A percentile compares a stretch with the other conserved stretches of the same genome.
Conservation (phyloP, 495 filamentous ascomycete species). For the Parathielavia hyrcaniae region DNA sequence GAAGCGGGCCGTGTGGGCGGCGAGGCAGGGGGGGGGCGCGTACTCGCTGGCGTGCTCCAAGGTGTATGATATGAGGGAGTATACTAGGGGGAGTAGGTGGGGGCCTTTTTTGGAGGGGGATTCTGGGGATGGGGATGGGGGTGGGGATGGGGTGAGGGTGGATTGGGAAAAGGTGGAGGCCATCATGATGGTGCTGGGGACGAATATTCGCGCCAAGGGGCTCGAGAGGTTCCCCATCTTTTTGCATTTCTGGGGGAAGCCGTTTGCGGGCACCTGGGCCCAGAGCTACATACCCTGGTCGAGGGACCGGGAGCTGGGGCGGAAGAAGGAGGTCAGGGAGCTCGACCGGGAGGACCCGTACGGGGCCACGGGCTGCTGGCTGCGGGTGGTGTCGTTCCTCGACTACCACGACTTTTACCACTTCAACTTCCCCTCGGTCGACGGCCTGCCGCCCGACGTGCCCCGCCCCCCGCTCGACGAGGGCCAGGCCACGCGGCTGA, state of each 20-base stretch:
- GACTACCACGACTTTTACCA: conserved; percentile 58
- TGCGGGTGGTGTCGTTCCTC: conserved; percentile 49
- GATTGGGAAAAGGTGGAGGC: conserved; percentile 70
- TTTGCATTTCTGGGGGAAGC: conserved; percentile 42
- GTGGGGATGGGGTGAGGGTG: conserved; percentile 29
- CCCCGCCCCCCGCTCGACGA: conserved; percentile 47
- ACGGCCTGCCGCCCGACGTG: conserved; percentile 29
- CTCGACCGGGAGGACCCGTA: conserved; percentile 53
- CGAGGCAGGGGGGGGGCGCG: neutral
- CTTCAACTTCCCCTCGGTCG: conserved; percentile 50
- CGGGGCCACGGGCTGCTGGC: conserved; percentile 53
- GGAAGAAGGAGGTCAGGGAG: conserved; percentile 8
- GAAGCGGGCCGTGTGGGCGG: neutral
- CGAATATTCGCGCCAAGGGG: conserved; percentile 47
- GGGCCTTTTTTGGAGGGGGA: conserved; percentile 56
- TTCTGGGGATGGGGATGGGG: neutral
- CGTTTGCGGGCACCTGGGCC: conserved; percentile 49
- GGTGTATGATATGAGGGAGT: conserved; percentile 61
- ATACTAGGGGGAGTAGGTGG: conserved; percentile 50
- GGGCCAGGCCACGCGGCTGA: conserved; percentile 57
- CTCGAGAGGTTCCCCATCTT: conserved; percentile 40
- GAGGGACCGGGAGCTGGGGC: conserved; percentile 9
- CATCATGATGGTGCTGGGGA: conserved; percentile 53
- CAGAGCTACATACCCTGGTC: conserved; percentile 39
- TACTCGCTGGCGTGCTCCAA: conserved; percentile 53